phyloP scores from a whole-genome alignment of 257 asterid species.

The Perilla frutescens region DNA sequence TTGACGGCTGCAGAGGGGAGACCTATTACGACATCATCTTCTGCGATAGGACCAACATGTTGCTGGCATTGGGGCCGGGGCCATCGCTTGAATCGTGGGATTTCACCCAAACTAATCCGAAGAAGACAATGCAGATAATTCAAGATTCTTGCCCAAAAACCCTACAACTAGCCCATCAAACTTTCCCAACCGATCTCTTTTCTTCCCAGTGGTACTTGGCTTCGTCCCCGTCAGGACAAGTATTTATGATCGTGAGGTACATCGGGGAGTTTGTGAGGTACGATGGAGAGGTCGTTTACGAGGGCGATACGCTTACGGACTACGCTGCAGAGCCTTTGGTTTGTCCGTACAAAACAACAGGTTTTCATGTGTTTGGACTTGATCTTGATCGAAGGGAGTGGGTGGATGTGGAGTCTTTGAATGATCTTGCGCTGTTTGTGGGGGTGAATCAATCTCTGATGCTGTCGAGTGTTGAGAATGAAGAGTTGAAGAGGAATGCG shows the following conservation, averaged over 20 bases:
- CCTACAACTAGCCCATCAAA: background rate
- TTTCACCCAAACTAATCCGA: conserved; percentile 1
- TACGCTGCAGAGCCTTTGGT: background rate
- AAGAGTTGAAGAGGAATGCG: conserved; percentile 29
- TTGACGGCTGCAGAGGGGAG: background rate
- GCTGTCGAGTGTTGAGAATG: conserved; percentile 10
- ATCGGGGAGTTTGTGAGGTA: conserved; percentile 44
- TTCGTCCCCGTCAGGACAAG: background rate
- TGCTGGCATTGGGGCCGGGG: conserved; percentile 27
- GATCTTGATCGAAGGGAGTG: conserved; percentile 23
- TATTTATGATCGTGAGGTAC: conserved; percentile 38
- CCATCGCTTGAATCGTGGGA: conserved; percentile 36
- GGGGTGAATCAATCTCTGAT: conserved; percentile 48
- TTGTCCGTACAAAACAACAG: conserved; percentile 39
- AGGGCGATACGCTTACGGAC: conserved; percentile 41
- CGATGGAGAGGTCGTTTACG: conserved; percentile 36
- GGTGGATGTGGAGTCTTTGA: conserved; percentile 28
- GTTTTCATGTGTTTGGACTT: conserved; percentile 38
- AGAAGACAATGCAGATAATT: background rate
- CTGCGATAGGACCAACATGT: background rate
- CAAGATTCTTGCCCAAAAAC: conserved; percentile 27
- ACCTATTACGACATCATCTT: conserved; percentile 30
- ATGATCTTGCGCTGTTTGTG: conserved; percentile 36
- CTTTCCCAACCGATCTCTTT: conserved; percentile 29
- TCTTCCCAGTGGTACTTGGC: conserved; percentile 37